These are phyloP conservation scores for Ceratocystis alfenasii DNA, from an alignment of 2,329 filamentous ascomycete species.

Conservation along the genomic window DNA sequence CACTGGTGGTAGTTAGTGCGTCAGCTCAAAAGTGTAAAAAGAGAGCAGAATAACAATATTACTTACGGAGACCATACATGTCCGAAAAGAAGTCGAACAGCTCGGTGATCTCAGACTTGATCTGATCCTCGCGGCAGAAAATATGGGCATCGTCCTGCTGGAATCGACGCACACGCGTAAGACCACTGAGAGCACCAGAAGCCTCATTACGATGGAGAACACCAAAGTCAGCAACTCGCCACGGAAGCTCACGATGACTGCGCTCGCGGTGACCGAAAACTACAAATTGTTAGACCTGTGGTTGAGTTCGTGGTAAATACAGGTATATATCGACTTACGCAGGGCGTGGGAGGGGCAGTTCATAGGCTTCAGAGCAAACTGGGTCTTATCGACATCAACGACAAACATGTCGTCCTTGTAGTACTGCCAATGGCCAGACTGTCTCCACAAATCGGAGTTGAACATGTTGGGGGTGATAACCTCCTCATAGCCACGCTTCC, in stretches of 20 bases:
- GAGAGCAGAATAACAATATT: slow-evolving; percentile 42
- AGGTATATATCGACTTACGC: slow-evolving; percentile 13
- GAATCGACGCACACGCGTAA: slow-evolving; percentile 87
- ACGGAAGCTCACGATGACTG: slow-evolving; percentile 59
- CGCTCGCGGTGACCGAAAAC: slow-evolving; percentile 24
- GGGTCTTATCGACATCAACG: slow-evolving; percentile 65
- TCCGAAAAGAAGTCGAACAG: slow-evolving; percentile 68
- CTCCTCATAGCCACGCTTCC: slow-evolving; percentile 85
- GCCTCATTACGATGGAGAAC: slow-evolving; percentile 92
- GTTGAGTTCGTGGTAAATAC: neutral
- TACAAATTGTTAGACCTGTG: slow-evolving; percentile 10
- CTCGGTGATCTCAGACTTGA: slow-evolving; percentile 56
- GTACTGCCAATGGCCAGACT: slow-evolving; percentile 78
- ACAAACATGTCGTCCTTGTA: slow-evolving; percentile 82
- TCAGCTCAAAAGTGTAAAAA: neutral
- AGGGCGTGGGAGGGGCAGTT: slow-evolving; percentile 89
- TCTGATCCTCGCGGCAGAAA: slow-evolving; percentile 77
- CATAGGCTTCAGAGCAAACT: slow-evolving; percentile 78
- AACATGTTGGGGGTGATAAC: slow-evolving; percentile 93
- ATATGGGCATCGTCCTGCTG: slow-evolving; percentile 95
- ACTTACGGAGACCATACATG: slow-evolving; percentile 34
- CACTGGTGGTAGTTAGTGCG: slow-evolving; percentile 24
- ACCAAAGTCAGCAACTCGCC: slow-evolving; percentile 90
- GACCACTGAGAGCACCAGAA: slow-evolving; percentile 76
- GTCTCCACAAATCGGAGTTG: slow-evolving; percentile 86